A percentile compares a stretch with the other conserved stretches of the same genome.
These are phyloP conservation scores for Plantago rigida DNA, from an alignment of 305 asterid species.

Conservation along the genomic window DNA sequence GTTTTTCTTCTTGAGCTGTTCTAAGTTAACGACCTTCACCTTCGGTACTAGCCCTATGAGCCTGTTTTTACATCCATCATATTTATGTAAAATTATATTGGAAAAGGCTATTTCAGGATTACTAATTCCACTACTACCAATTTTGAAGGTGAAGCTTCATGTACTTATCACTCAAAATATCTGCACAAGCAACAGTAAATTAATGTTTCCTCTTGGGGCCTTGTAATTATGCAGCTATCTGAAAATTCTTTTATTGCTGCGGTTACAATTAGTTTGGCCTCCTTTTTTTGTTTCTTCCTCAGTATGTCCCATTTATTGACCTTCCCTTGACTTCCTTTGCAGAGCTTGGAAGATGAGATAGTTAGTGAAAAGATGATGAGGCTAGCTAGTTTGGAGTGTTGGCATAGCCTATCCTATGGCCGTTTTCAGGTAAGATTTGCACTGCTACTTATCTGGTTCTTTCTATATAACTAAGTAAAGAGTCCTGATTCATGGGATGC, in stretches of 20 bases:
- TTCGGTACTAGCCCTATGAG: background rate
- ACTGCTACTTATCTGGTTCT: slow-evolving; percentile 3
- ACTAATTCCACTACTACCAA: background rate
- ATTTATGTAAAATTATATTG: background rate
- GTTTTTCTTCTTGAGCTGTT: background rate
- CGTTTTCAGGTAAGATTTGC: slow-evolving; percentile 68
- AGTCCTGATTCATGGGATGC: slow-evolving; percentile 6
- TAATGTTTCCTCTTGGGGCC: slow-evolving; percentile 6
- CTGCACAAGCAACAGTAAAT: slow-evolving; percentile 11
- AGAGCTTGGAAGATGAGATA: slow-evolving; percentile 95
- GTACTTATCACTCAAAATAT: slow-evolving; percentile 3
- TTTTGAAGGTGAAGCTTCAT: slow-evolving; percentile 3
- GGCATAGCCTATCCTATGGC: slow-evolving; percentile 89
- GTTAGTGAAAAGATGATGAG: slow-evolving; percentile 81
- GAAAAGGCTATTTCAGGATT: slow-evolving; percentile 9
- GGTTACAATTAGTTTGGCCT: slow-evolving; percentile 9
- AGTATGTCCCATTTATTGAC: too few species aligned
- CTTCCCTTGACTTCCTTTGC: slow-evolving; percentile 22
- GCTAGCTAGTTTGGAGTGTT: slow-evolving; percentile 81
- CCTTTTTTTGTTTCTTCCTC: slow-evolving; percentile 10
- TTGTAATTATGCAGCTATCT: slow-evolving; percentile 18
- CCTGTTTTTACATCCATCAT: background rate
- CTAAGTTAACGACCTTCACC: background rate
- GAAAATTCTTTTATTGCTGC: slow-evolving; percentile 4
- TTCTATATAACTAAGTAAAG: slow-evolving; percentile 11